Conservation (phyloP, 768 basidiomycete genomes). For the Termitomyces sp. region DNA sequence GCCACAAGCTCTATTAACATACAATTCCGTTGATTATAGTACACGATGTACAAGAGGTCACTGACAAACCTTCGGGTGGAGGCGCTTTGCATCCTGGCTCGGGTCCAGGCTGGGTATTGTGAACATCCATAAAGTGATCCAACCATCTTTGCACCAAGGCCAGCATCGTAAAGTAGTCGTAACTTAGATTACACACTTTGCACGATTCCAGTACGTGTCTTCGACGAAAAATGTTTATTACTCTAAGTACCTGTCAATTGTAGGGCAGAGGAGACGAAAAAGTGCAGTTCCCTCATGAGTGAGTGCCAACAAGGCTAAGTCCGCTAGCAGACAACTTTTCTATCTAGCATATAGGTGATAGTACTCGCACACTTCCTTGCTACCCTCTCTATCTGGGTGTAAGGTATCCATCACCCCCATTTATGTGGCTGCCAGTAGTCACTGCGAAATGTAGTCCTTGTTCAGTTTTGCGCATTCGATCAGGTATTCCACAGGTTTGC, state of each 20-base stretch:
- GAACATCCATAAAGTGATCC: constrained; percentile 59
- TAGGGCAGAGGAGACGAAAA: neutral
- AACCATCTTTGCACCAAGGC: constrained; percentile 38
- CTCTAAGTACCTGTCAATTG: constrained; percentile 29
- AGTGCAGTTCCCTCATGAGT: constrained; percentile 51
- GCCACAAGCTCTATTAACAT: constrained; percentile 53
- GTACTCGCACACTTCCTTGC: constrained; percentile 41
- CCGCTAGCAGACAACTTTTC: constrained; percentile 56
- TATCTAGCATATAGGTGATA: constrained; percentile 69
- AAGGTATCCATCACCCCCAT: constrained; percentile 30
- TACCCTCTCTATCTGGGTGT: constrained; percentile 21
- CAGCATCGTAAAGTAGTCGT: neutral
- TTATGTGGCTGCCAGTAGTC: constrained; percentile 45
- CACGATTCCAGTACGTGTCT: constrained; percentile 70
- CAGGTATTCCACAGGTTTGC: constrained; percentile 47
- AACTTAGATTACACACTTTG: constrained; percentile 40
- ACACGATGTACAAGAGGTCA: neutral
- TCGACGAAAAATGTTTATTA: constrained; percentile 62
- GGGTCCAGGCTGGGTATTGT: constrained; percentile 50
- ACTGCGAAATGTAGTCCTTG: constrained; percentile 39
- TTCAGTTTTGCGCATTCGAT: constrained; percentile 49
- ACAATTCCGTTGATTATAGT: neutral
- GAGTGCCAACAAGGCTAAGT: constrained; percentile 59
- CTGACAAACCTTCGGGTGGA: constrained; percentile 49
- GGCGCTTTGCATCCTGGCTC: constrained; percentile 60